Evolutionary conservation across 805 yeast genomes (phyloP).

Genomic region (Spathaspora arborariae): DNA sequence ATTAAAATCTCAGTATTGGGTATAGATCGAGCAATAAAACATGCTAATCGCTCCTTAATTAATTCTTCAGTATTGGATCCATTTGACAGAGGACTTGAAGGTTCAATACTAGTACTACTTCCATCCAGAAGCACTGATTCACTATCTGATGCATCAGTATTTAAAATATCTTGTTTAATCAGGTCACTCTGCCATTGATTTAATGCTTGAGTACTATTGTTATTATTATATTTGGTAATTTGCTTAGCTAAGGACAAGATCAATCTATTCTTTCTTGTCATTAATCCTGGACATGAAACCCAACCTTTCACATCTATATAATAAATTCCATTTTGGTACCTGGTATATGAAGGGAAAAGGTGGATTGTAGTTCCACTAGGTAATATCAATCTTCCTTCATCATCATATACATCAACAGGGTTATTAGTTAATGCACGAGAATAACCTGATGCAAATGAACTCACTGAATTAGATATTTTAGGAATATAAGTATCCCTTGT

Average conservation of each 20-base stretch:
- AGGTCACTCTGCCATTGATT: slow-evolving; percentile 23
- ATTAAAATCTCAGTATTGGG: slow-evolving; percentile 53
- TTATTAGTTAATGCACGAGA: slow-evolving; percentile 23
- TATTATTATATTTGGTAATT: slow-evolving; percentile 42
- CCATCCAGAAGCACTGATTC: slow-evolving; percentile 15
- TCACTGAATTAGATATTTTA: slow-evolving; percentile 42
- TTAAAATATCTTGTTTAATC: slow-evolving; percentile 22
- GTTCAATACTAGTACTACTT: slow-evolving; percentile 3
- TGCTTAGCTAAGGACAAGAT: slow-evolving; percentile 68
- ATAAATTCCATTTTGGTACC: slow-evolving; percentile 21
- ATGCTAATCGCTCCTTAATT: slow-evolving; percentile 61
- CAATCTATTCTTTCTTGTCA: slow-evolving; percentile 67
- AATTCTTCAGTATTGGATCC: slow-evolving; percentile 35
- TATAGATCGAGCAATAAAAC: slow-evolving; percentile 66
- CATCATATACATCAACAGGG: slow-evolving; percentile 24
- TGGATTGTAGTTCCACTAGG: slow-evolving; percentile 61
- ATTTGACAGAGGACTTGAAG: slow-evolving; percentile 1
- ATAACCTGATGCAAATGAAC: slow-evolving; percentile 47
- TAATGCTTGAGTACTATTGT: slow-evolving; percentile 16
- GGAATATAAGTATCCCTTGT: slow-evolving; percentile 61
- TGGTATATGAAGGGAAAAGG: slow-evolving; percentile 39
- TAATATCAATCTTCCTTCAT: slow-evolving; percentile 26
- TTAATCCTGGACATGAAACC: slow-evolving; percentile 65
- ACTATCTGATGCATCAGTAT: slow-evolving; percentile 14
- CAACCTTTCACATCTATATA: slow-evolving; percentile 69